A percentile compares a stretch with the other conserved stretches of the same genome.
Conservation (phyloP, 2,329 filamentous ascomycete species). For the Fusarium sp. region DNA sequence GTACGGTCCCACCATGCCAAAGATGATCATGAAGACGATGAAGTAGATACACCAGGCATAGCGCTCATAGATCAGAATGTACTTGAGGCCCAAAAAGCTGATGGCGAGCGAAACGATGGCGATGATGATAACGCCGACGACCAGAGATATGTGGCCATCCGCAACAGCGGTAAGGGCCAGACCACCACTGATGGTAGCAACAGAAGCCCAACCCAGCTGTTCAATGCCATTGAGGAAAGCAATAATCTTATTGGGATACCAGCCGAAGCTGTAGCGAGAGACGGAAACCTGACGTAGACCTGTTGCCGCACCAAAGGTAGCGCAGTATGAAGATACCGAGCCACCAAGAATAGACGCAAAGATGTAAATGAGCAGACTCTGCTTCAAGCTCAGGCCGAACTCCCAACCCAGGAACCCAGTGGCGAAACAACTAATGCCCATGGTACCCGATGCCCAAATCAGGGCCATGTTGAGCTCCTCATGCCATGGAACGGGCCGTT, state of each 20-base stretch:
- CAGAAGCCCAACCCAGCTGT: constrained; percentile 7
- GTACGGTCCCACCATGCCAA: constrained; percentile 4
- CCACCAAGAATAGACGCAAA: constrained; percentile 7
- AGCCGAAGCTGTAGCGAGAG: constrained; percentile 4
- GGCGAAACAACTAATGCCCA: constrained; percentile 8
- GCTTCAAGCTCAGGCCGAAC: constrained; percentile 8
- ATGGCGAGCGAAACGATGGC: constrained; percentile 7
- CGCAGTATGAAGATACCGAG: constrained; percentile 1
- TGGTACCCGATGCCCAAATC: constrained; percentile 3
- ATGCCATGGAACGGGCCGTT: not conserved
- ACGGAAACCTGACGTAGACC: constrained; percentile 1
- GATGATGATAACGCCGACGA: constrained; percentile 3
- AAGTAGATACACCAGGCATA: constrained; percentile 12
- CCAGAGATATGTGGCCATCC: not conserved
- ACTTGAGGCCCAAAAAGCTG: constrained; percentile 4
- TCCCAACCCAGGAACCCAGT: constrained; percentile 9
- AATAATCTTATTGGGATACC: constrained; percentile 11
- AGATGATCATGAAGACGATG: constrained; percentile 2
- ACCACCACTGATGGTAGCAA: constrained; percentile 3
- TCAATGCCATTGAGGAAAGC: constrained; percentile 4
- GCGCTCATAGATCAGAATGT: constrained; percentile 1
- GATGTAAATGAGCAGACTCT: not conserved
- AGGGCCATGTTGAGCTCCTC: constrained; percentile 12
- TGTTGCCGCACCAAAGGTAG: not conserved
- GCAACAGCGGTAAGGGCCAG: not conserved